phyloP scores from a whole-genome alignment of 129 eudicot species.

The Dittrichia graveolens region DNA sequence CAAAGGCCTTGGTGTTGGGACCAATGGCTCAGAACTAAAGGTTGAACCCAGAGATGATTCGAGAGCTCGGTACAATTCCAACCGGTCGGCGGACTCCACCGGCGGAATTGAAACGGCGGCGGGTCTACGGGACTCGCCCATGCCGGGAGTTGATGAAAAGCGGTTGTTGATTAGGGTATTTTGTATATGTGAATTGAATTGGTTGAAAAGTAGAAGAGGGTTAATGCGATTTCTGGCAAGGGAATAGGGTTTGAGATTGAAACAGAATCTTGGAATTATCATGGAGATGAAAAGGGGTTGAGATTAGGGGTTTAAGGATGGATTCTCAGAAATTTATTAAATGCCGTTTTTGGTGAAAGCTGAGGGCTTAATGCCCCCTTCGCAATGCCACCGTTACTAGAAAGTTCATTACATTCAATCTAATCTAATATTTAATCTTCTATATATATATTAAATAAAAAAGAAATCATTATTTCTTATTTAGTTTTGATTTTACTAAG shows the following conservation, averaged over 20 bases:
- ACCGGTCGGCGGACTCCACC: slow-evolving; percentile 46
- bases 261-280: slow-evolving; percentile 23
- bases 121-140: slow-evolving; percentile 49
- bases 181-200: slow-evolving; percentile 28
- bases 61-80: slow-evolving; percentile 67
- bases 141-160: slow-evolving; percentile 31
- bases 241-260: slow-evolving; percentile 13
- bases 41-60: slow-evolving; percentile 69
- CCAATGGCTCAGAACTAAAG: slow-evolving; percentile 53
- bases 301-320: background rate
- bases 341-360: background rate
- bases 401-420: no score
- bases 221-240: slow-evolving; percentile 14
- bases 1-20: slow-evolving; percentile 64
- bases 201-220: slow-evolving; percentile 36
- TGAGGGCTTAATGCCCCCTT: no score
- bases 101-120: slow-evolving; percentile 57
- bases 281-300: background rate
- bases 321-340: background rate
- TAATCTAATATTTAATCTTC: no score
- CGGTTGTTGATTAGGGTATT: slow-evolving; percentile 26
- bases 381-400: no score
- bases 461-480: no score
- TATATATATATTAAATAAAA: no score
- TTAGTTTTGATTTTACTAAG: no score